These are phyloP conservation scores for Fraxinus angustifolia DNA, from an alignment of 305 asterid genomes.

Conservation along the genomic window DNA sequence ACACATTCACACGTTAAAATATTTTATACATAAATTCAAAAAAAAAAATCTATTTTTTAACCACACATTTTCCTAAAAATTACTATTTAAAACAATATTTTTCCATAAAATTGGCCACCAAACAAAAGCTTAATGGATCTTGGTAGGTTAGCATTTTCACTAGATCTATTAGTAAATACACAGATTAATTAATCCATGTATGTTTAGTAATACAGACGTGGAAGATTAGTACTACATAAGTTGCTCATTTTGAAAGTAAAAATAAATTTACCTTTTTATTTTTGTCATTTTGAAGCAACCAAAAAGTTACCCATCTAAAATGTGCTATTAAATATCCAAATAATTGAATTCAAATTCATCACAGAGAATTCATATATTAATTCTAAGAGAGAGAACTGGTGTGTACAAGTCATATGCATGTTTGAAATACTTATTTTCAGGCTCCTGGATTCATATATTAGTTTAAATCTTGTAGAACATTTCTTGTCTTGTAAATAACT, in stretches of 20 bases:
- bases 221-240: not conserved
- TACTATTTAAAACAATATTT: no score
- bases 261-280: no score
- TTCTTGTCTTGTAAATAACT: not conserved
- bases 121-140: no score
- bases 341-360: not conserved
- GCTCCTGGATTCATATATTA: not conserved
- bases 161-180: no score
- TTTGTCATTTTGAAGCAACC: not conserved
- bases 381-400: not conserved
- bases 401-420: not conserved
- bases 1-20: no score
- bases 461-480: slow-evolving; percentile 2
- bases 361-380: not conserved
- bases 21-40: no score
- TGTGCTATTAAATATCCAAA: not conserved
- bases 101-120: no score
- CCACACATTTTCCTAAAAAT: no score
- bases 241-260: not conserved
- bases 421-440: not conserved
- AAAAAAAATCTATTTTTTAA: no score
- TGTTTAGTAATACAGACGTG: not conserved
- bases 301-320: not conserved
- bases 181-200: no score
- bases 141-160: no score